A percentile compares a stretch with the other conserved stretches of the same genome.
Evolutionary conservation across 441 rosid genomes (phyloP).

Genomic region (Codiaeum variegatum): DNA sequence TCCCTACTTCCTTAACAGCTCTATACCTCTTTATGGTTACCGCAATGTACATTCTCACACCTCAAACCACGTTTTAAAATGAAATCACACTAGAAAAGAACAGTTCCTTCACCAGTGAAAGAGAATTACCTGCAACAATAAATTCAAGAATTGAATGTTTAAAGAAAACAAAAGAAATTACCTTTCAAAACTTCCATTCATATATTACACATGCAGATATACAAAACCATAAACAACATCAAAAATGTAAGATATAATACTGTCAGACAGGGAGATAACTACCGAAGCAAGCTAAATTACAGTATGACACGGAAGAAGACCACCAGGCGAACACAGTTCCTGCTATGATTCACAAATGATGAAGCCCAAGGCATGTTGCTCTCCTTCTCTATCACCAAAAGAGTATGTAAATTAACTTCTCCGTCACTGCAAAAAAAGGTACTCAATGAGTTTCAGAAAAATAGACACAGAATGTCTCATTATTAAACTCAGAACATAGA

Average conservation of each 20-base stretch:
- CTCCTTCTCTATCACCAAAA: constrained; percentile 24
- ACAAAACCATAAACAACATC: neutral
- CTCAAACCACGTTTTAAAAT: constrained; percentile 33
- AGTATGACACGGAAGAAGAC: constrained; percentile 76
- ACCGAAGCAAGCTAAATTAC: constrained; percentile 33
- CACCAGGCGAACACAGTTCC: constrained; percentile 61
- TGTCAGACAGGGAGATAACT: constrained; percentile 21
- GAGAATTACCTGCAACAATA: constrained; percentile 33
- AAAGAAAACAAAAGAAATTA: neutral
- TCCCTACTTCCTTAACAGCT: constrained; percentile 67
- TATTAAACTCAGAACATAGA: neutral
- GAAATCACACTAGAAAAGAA: constrained; percentile 19
- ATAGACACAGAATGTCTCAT: neutral
- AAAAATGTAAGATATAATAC: neutral
- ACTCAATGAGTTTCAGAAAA: neutral
- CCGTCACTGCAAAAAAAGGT: constrained; percentile 23
- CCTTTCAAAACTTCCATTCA: neutral
- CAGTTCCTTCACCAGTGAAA: constrained; percentile 20
- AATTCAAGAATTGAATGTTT: neutral
- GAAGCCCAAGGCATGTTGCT: constrained; percentile 77
- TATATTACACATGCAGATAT: neutral
- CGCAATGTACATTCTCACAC: constrained; percentile 76
- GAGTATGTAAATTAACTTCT: neutral
- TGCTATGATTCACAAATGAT: constrained; percentile 58
- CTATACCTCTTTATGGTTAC: constrained; percentile 66